Percentiles rank a stretch among this genome's conserved stretches.
These are phyloP conservation scores for Ocimum tenuiflorum DNA, from an alignment of 257 asterid genomes.

Conservation along the genomic window DNA sequence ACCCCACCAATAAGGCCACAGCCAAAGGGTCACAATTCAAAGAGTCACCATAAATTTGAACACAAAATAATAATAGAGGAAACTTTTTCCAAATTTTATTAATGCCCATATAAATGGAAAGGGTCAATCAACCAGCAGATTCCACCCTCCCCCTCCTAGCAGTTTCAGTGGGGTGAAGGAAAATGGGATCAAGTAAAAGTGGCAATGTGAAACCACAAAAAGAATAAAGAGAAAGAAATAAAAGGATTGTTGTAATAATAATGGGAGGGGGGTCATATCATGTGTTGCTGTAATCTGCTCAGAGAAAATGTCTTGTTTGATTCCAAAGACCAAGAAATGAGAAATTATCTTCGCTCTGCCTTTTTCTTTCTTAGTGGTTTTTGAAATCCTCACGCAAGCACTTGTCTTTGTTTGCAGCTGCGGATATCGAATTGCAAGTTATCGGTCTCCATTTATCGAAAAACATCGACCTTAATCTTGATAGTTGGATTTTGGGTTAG, in stretches of 20 bases:
- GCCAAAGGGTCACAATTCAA: constrained; percentile 31
- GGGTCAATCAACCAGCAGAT: constrained; percentile 8
- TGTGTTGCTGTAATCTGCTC: constrained; percentile 7
- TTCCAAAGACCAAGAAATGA: constrained; percentile 15
- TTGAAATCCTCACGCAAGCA: constrained; percentile 50
- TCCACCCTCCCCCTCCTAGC: too few relatives aligned
- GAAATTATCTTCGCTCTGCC: neutral
- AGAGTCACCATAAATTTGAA: constrained; percentile 1
- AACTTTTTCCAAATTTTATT: constrained; percentile 11
- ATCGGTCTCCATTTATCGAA: too few relatives aligned
- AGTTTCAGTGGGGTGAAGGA: too few relatives aligned
- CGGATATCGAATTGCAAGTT: too few relatives aligned
- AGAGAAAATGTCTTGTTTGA: constrained; percentile 21
- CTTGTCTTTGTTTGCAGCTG: constrained; percentile 31
- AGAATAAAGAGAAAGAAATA: too few relatives aligned
- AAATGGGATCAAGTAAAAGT: too few relatives aligned
- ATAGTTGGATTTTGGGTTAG: too few relatives aligned
- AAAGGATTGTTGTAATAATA: too few relatives aligned
- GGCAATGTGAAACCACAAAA: too few relatives aligned
- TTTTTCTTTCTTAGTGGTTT: constrained; percentile 3
- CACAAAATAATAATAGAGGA: neutral
- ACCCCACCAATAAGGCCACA: constrained; percentile 31
- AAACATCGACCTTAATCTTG: too few relatives aligned
- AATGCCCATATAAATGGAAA: constrained; percentile 15
- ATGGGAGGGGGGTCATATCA: constrained; percentile 16